These are phyloP conservation scores for Colletotrichum sidae DNA, from an alignment of 2,329 filamentous ascomycete species.

Conservation along the genomic window DNA sequence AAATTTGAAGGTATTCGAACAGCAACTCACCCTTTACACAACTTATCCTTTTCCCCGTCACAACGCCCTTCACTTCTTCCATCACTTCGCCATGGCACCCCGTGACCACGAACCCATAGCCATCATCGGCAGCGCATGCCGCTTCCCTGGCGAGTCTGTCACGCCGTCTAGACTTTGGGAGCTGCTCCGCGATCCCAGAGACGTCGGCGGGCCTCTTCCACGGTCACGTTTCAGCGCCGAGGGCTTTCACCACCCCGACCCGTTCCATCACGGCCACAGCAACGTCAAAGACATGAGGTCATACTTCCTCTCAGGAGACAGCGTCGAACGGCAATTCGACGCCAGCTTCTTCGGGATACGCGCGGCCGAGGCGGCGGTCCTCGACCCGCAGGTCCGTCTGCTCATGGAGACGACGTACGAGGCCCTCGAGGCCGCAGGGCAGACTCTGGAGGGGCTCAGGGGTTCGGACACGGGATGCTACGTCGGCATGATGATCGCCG, in stretches of 20 bases:
- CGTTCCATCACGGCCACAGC: constrained; percentile 38
- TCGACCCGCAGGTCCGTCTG: constrained; percentile 49
- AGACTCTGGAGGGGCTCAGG: constrained; percentile 15
- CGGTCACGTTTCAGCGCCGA: constrained; percentile 17
- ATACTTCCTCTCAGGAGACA: constrained; percentile 41
- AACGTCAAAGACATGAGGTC: constrained; percentile 38
- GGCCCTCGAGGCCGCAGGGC: constrained; percentile 40
- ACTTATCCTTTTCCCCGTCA: too few species aligned
- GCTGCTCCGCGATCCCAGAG: constrained; percentile 7
- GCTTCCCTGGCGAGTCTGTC: constrained; percentile 19
- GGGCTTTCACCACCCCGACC: constrained; percentile 23
- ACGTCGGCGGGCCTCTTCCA: background rate
- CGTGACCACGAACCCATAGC: constrained; percentile 38
- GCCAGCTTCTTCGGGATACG: constrained; percentile 45
- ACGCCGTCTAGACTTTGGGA: constrained; percentile 31
- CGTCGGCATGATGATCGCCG: constrained; percentile 3
- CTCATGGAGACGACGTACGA: constrained; percentile 51
- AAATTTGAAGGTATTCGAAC: too few species aligned
- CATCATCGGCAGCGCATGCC: constrained; percentile 24
- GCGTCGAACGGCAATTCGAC: constrained; percentile 39
- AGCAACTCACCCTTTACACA: too few species aligned
- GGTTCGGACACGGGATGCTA: constrained; percentile 7
- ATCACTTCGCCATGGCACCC: too few species aligned
- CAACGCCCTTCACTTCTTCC: too few species aligned
- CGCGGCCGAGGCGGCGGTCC: constrained; percentile 43